A percentile compares a stretch with the other conserved stretches of the same genome.
phyloP scores from a whole-genome alignment of 108 stramenopile species.

The Fistulifera solaris region DNA sequence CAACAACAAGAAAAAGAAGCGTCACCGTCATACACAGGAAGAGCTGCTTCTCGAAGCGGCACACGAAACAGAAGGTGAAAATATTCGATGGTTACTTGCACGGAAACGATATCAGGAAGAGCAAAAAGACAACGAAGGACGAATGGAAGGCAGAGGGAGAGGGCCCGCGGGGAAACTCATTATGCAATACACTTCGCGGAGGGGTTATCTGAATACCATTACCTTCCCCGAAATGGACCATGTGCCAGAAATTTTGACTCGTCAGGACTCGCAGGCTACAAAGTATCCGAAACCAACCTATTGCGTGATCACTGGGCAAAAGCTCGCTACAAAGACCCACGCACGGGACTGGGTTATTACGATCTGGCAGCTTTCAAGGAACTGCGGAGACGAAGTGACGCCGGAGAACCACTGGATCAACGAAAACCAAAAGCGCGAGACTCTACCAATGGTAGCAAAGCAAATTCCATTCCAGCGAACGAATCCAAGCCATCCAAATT shows the following conservation, averaged over 20 bases:
- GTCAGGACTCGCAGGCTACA: constrained; percentile 3
- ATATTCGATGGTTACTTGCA: constrained; percentile 60
- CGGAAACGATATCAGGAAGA: constrained; percentile 52
- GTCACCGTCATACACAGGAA: constrained; percentile 58
- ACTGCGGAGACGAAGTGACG: constrained; percentile 46
- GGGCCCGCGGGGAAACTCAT: constrained; percentile 25
- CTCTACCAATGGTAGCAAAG: no score
- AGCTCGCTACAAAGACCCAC: constrained; percentile 66
- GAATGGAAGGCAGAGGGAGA: constrained; percentile 8
- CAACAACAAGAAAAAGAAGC: constrained; percentile 18
- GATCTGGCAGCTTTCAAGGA: constrained; percentile 67
- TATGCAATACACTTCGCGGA: constrained; percentile 45
- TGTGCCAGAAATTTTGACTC: constrained; percentile 60
- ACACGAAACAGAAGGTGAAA: constrained; percentile 60
- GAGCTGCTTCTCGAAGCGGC: constrained; percentile 76
- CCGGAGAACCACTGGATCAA: constrained; percentile 39
- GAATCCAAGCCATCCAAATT: no score
- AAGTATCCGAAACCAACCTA: constrained; percentile 8
- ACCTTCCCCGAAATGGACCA: constrained; percentile 81
- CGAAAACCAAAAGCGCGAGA: background rate
- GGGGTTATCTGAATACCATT: constrained; percentile 65
- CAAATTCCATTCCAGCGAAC: no score
- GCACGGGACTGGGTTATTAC: constrained; percentile 50
- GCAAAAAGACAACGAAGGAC: constrained; percentile 9
- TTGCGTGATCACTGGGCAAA: constrained; percentile 72